phyloP scores from a whole-genome alignment of 495 filamentous ascomycete genomes.

The Neurospora pannonica region DNA sequence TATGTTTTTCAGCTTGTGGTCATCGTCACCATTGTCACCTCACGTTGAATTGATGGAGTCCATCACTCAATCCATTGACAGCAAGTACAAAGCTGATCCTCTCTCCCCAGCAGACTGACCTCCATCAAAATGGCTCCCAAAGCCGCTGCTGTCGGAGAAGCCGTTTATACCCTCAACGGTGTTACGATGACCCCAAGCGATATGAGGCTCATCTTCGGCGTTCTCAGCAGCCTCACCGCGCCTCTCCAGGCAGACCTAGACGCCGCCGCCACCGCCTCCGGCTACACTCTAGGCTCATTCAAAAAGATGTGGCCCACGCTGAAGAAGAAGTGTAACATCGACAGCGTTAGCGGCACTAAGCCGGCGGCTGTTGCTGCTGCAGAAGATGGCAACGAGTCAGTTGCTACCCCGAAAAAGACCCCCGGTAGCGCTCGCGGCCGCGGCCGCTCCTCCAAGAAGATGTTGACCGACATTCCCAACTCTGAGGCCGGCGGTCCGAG shows the following conservation, averaged over 20 bases:
- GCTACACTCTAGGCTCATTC: neutral
- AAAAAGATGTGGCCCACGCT: neutral
- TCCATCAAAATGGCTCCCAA: neutral
- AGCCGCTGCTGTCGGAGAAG: neutral
- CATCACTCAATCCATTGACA: neutral
- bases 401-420: neutral
- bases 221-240: neutral
- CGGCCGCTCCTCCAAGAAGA: neutral
- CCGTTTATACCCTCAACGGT: neutral
- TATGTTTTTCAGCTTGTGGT: neutral
- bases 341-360: neutral
- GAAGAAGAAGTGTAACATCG: neutral
- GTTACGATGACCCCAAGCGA: neutral
- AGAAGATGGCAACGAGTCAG: too few species aligned
- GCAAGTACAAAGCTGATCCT: neutral
- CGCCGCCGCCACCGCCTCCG: neutral
- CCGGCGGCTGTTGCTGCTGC: too few species aligned
- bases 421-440: neutral
- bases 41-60: neutral
- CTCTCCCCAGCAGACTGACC: neutral
- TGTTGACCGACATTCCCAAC: too few species aligned
- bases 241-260: neutral
- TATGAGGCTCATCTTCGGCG: neutral
- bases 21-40: neutral
- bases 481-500: neutral